These are phyloP conservation scores for Penstemon eatonii DNA, from an alignment of 257 asterid species.

Conservation along the genomic window DNA sequence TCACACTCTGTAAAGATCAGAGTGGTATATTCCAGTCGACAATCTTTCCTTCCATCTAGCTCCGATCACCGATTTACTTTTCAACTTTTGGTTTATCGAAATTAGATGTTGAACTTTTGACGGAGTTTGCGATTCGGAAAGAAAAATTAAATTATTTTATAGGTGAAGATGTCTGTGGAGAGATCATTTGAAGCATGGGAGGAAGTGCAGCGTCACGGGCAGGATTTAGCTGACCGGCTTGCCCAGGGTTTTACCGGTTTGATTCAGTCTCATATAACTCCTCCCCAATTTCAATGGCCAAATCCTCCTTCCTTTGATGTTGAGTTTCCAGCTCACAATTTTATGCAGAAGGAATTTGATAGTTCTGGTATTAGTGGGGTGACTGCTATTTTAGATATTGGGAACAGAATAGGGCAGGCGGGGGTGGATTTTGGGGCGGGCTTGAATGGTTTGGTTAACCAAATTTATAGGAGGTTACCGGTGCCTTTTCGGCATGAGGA, in stretches of 20 bases:
- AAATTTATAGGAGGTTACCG: constrained; percentile 66
- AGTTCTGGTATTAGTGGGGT: constrained; percentile 66
- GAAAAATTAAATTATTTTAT: constrained; percentile 19
- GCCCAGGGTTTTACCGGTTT: constrained; percentile 85
- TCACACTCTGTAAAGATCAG: constrained; percentile 24
- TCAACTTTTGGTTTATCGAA: neutral
- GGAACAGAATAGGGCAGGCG: constrained; percentile 85
- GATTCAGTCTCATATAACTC: constrained; percentile 76
- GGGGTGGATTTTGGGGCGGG: constrained; percentile 83
- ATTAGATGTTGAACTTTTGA: constrained; percentile 9
- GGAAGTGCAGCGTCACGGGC: constrained; percentile 97
- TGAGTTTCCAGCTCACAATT: constrained; percentile 63
- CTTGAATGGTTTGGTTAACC: constrained; percentile 80
- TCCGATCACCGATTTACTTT: neutral
- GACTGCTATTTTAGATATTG: constrained; percentile 84
- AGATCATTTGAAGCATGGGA: constrained; percentile 98
- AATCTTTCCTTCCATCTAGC: neutral
- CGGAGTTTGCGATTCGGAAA: constrained; percentile 19
- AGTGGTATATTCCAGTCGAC: neutral
- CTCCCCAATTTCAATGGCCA: constrained; percentile 86
- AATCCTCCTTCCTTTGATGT: constrained; percentile 68
- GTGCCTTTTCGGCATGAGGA: constrained; percentile 75
- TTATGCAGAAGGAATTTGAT: constrained; percentile 62
- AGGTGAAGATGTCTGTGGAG: constrained; percentile 82
- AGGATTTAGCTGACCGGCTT: constrained; percentile 80